Conservation (phyloP, 2,329 filamentous ascomycete genomes). For the Alternaria novae-zelandiae region DNA sequence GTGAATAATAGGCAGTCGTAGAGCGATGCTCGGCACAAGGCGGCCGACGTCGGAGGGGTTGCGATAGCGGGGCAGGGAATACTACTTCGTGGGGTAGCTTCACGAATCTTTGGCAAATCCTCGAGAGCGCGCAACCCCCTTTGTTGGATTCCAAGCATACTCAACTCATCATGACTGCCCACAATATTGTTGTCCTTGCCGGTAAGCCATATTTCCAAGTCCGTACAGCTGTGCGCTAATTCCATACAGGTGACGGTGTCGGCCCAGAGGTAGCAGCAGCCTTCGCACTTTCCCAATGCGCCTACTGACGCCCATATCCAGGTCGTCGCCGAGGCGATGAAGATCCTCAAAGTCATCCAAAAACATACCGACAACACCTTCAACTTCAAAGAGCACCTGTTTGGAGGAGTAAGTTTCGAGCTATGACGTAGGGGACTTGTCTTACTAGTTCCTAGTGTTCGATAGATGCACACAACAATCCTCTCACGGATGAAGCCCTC, state of each 20-base stretch:
- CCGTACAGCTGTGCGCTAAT: conserved; percentile 18
- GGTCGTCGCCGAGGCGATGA: conserved; percentile 85
- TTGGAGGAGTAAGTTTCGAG: conserved; percentile 78
- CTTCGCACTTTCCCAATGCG: background rate
- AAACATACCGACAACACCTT: conserved; percentile 77
- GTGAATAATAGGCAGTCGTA: background rate
- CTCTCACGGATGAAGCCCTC: conserved; percentile 84
- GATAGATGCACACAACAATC: conserved; percentile 79
- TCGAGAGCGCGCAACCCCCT: background rate
- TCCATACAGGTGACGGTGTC: conserved; percentile 47
- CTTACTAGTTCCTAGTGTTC: conserved; percentile 68
- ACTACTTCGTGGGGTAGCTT: conserved; percentile 11
- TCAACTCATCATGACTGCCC: conserved; percentile 41
- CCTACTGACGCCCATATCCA: conserved; percentile 46
- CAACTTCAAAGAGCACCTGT: conserved; percentile 86
- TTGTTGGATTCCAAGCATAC: background rate
- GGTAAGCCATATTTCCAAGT: conserved; percentile 33
- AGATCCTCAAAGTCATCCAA: conserved; percentile 83
- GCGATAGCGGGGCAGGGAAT: conserved; percentile 6
- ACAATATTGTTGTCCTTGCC: conserved; percentile 52
- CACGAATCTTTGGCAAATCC: conserved; percentile 5
- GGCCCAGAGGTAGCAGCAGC: conserved; percentile 48
- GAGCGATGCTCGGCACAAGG: conserved; percentile 1
- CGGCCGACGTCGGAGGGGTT: conserved; percentile 11
- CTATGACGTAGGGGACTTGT: background rate